phyloP scores from a whole-genome alignment of 176 grass and related monocot genomes.

The Lolium multiflorum region DNA sequence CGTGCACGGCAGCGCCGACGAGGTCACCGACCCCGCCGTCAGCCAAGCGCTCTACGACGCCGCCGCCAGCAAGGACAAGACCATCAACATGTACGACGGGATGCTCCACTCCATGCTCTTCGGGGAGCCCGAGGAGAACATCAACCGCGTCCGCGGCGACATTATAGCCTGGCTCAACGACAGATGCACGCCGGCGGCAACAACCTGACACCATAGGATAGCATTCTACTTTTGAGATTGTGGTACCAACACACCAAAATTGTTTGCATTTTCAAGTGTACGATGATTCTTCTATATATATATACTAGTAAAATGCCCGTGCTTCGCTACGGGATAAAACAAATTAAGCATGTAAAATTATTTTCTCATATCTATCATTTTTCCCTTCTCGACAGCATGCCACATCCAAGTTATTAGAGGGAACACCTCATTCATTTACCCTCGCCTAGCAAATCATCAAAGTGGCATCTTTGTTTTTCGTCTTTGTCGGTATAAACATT shows the following conservation, averaged over 20 bases:
- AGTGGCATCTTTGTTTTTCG: too few species aligned
- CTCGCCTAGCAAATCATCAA: too few species aligned
- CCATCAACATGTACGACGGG: constrained; percentile 89
- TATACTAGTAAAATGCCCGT: too few species aligned
- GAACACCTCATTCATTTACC: too few species aligned
- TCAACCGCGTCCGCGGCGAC: constrained; percentile 71
- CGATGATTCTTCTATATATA: constrained; percentile 38
- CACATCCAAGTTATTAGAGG: too few species aligned
- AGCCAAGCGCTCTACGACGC: constrained; percentile 73
- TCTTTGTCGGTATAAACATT: too few species aligned
- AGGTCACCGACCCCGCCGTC: constrained; percentile 81
- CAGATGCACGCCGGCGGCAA: constrained; percentile 50
- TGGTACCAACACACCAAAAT: neutral
- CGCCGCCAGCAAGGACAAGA: constrained; percentile 82
- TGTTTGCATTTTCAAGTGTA: constrained; percentile 28
- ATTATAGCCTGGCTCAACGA: constrained; percentile 80
- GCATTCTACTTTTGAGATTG: neutral
- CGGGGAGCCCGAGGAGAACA: constrained; percentile 81
- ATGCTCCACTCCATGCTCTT: constrained; percentile 96
- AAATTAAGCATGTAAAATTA: too few species aligned
- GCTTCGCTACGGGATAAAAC: too few species aligned
- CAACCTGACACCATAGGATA: neutral
- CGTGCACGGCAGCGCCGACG: constrained; percentile 90
- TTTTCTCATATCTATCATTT: too few species aligned
- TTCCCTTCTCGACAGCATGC: too few species aligned